A percentile compares a stretch with the other conserved stretches of the same genome.
phyloP scores from a whole-genome alignment of 1,139 yeast genomes.

The Candida buenavistaensis region DNA sequence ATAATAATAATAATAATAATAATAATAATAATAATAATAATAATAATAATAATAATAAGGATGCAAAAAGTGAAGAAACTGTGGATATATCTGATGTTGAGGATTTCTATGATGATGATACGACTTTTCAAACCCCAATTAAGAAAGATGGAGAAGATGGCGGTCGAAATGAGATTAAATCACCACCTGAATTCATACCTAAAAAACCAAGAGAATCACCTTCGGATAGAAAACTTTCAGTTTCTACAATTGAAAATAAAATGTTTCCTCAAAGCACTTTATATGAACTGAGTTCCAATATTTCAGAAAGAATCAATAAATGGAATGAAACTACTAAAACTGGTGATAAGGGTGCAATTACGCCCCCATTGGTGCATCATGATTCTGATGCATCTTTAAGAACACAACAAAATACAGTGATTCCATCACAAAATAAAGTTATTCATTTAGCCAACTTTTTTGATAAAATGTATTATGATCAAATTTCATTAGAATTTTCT shows the following conservation, averaged over 20 bases:
- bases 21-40: no score
- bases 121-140: no score
- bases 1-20: no score
- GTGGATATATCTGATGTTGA: conserved; percentile 5
- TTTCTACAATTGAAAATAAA: conserved; percentile 13
- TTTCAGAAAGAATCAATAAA: conserved; percentile 16
- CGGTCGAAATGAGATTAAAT: no score
- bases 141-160: no score
- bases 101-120: no score
- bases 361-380: conserved; percentile 9
- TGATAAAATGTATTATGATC: conserved; percentile 78
- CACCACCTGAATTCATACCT: conserved; percentile 10
- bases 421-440: conserved; percentile 40
- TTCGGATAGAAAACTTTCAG: conserved; percentile 6
- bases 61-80: conserved; percentile 16
- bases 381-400: conserved; percentile 12
- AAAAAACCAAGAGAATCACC: conserved; percentile 8
- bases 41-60: conserved; percentile 8
- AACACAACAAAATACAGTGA: conserved; percentile 9
- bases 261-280: conserved; percentile 13
- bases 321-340: conserved; percentile 15
- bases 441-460: conserved; percentile 66
- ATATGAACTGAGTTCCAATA: conserved; percentile 14
- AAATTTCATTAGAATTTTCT: conserved; percentile 81
- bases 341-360: conserved; percentile 2